Evolutionary conservation across 352 stramenopile species (phyloP).

Genomic region (Pseudoperonospora humuli): DNA sequence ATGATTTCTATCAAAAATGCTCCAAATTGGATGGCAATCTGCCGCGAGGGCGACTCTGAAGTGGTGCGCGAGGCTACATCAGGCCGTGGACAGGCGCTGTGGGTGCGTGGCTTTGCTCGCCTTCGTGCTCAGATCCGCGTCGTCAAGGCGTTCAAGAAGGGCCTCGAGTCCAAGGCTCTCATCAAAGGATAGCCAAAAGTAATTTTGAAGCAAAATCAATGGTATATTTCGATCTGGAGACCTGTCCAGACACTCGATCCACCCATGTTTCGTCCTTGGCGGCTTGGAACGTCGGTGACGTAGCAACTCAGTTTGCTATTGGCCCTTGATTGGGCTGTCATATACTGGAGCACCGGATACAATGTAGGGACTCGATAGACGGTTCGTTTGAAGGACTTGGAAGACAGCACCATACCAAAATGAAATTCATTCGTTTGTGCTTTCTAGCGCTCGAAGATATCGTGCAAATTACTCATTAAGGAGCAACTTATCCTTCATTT

Average conservation of each 20-base stretch:
- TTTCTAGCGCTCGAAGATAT: no score
- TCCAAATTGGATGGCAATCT: constrained; percentile 52
- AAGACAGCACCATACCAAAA: no score
- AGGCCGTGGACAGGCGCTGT: constrained; percentile 42
- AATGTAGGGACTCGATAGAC: no score
- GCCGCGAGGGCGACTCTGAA: constrained; percentile 37
- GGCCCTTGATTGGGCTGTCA: no score
- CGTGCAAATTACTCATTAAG: no score
- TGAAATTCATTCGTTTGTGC: no score
- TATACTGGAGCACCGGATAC: no score
- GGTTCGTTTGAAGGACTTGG: no score
- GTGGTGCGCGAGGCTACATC: constrained; percentile 28
- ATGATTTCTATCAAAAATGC: constrained; percentile 48
- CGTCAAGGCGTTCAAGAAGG: constrained; percentile 58
- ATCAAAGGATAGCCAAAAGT: constrained; percentile 26
- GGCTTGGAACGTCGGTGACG: no score
- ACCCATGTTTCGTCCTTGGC: background rate
- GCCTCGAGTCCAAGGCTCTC: constrained; percentile 31
- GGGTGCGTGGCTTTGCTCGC: constrained; percentile 42
- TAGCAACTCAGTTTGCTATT: no score
- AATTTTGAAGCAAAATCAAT: constrained; percentile 8
- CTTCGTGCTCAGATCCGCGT: constrained; percentile 56
- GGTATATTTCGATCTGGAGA: background rate
- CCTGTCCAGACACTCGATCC: background rate
- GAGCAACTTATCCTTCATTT: no score